Base-by-base conservation (phyloP, 805 yeast species). In the Candida qinlingensis region DNA sequence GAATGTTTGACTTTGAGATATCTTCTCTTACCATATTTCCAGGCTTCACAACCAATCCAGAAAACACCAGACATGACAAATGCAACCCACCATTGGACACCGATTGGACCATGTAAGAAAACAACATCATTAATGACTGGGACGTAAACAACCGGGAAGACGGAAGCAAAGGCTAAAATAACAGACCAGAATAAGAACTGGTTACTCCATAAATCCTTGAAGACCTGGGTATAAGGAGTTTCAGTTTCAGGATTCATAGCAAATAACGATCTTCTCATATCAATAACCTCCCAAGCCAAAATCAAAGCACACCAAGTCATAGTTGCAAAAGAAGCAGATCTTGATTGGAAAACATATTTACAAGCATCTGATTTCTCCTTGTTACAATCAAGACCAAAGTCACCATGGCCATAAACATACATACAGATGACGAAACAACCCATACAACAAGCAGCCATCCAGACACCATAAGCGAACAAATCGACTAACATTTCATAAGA, bases 81-180 rank as follows among this genome's bases (percentile, higher is more conserved):
- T 1, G 88, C 77, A 51, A 87, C 66, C 12, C 87, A 92, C 95
- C 95, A 88, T 69, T 87, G 96, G 67, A 80, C 81, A 9, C 82
- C 76, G 54, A 87, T 86, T 7, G 82, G 79, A 31, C 65, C 71
- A 65, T 88, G 96, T 57, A 83, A 70, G 63, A 88, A 88, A 7
- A 88, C 96, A 52, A 77, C 75, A 40, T 73, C 69, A 64, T 88
- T 88, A 61, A 88, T 87, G n/a, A 85, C 95, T 6, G 96, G 96
- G 54, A 88, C 87, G 66, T 87, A 87, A 37, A 87, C 80, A 19
- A 87, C 85, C 39, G 96, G 96, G 76, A 88, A 83, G 4, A 85
- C 82, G 3, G 88, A 75, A 12, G 76, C 65, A 52, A 85, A 77
- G 2, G 94, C 96, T 44, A 77, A 69, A 35, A 84, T 62, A 41